Percentiles rank a stretch among this genome's conserved stretches.
phyloP scores from a whole-genome alignment of 371 early-diverging fungal species.

The Mucor piriformis region DNA sequence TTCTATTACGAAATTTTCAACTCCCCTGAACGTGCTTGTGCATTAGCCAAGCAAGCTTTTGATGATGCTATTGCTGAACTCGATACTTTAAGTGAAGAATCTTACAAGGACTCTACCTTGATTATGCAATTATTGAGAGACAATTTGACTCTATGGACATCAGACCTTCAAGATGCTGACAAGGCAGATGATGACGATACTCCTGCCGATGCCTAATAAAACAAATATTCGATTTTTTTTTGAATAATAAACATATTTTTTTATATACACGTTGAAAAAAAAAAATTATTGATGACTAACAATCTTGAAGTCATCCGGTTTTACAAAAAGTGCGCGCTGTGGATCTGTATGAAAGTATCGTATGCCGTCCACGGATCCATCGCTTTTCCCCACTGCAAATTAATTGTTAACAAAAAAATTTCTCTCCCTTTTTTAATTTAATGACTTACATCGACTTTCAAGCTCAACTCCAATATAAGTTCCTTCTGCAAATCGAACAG shows the following conservation, averaged over 20 bases:
- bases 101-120: conserved; percentile 99
- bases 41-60: conserved; percentile 98
- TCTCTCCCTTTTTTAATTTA: background rate
- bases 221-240: background rate
- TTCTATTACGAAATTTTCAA: conserved; percentile 99
- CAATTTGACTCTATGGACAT: conserved; percentile 99
- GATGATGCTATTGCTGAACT: conserved; percentile 98
- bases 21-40: conserved; percentile 97
- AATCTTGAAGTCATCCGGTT: conserved; percentile 30
- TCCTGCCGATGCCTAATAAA: conserved; percentile 7
- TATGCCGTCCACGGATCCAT: conserved; percentile 36
- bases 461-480: conserved; percentile 35
- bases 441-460: conserved; percentile 36
- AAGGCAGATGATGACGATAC: background rate
- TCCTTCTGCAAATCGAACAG: conserved; percentile 32
- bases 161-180: conserved; percentile 85
- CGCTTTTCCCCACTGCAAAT: conserved; percentile 35
- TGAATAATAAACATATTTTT: background rate
- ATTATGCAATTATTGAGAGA: conserved; percentile 99
- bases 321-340: conserved; percentile 34
- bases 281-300: background rate
- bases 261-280: background rate
- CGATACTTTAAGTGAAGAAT: conserved; percentile 98
- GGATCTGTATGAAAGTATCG: conserved; percentile 36
- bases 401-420: background rate